Evolutionary conservation across 306 rosid species (phyloP), one percentile per base, ranked within the genome.

Genomic region (Erythrophleum fordii): DNA sequence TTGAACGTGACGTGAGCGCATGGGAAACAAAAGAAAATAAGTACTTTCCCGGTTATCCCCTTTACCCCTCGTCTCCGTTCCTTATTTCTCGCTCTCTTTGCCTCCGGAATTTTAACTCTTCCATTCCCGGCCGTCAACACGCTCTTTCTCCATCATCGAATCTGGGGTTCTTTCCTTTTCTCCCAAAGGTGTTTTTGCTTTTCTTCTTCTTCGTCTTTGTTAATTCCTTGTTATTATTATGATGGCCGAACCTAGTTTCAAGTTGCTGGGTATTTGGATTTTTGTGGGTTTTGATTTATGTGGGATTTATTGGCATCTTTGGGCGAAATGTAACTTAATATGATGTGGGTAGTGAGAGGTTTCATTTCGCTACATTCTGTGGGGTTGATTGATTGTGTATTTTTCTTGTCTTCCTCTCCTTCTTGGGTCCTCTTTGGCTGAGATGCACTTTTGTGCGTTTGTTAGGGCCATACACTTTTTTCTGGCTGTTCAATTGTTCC

Each of bases 131-230:
- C 82, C 79, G 42, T 58, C 82, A 79, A n/a, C n/a, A n/a, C n/a
- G n/a, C n/a, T n/a, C n/a, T n/a, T n/a, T n/a, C n/a, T n/a, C 28
- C 18, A 58, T 58, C 17, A 4, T 84, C 88, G 85, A 85, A 88
- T 84, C 90, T 88, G 92, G 90, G 87, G 26, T 77, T 82, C 78
- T 80, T 76, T 79, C 82, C 70, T 78, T 79, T 76, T 75, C 77
- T 25, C 51, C 69, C 23, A 62, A 79, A 86, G 92, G 86, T 79
- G 58, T 72, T 70, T 52, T 45, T 29, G 6, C 78, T 77, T 77
- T 53, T 51, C 48, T 12, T 56, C 41, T 66, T 34, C 66, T 58
- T 79, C 29, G 7, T 11, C 31, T 69, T 7, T 64, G 42, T 61
- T 29, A 22, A 16, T 66, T 28, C 17, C 6, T 66, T 42, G 20